These are phyloP conservation scores for Strobilomyces dryophilus DNA, from an alignment of 768 basidiomycete genomes.

Conservation along the genomic window DNA sequence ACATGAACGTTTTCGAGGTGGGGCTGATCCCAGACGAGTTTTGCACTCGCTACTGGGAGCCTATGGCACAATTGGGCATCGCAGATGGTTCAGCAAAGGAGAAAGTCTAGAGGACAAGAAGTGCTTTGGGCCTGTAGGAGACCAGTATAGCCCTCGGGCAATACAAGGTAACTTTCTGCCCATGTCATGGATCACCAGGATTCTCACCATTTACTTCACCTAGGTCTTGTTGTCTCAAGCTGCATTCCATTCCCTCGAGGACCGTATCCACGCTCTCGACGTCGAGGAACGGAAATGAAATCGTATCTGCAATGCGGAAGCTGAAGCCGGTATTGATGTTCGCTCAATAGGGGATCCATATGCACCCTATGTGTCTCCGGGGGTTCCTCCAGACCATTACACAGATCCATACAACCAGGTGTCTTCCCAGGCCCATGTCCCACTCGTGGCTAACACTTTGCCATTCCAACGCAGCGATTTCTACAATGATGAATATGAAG, in stretches of 20 bases:
- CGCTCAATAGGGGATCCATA: conserved; percentile 64
- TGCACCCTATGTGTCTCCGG: conserved; percentile 56
- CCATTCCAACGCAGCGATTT: too few relatives aligned
- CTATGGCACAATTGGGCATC: conserved; percentile 53
- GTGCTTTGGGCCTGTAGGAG: conserved; percentile 55
- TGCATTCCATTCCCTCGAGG: conserved; percentile 49
- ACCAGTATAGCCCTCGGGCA: conserved; percentile 77
- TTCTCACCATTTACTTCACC: background rate
- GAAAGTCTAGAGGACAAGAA: conserved; percentile 55
- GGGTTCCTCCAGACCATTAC: too few relatives aligned
- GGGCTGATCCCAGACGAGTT: conserved; percentile 86
- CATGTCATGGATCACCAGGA: background rate
- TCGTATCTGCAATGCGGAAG: conserved; percentile 67
- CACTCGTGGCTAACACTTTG: conserved; percentile 21
- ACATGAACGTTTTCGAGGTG: conserved; percentile 70
- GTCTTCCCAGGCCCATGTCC: too few relatives aligned
- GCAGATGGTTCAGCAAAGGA: conserved; percentile 58
- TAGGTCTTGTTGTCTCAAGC: conserved; percentile 75
- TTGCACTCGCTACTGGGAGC: conserved; percentile 74
- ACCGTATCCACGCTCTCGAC: conserved; percentile 25
- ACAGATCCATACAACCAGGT: too few relatives aligned
- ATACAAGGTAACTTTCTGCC: conserved; percentile 54
- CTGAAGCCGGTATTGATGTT: conserved; percentile 61
- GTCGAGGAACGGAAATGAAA: too few relatives aligned
- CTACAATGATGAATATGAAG: too few relatives aligned